Base-by-base conservation (phyloP, 225 moss, liverwort and hornwort genomes). In the Ulota crispa region DNA sequence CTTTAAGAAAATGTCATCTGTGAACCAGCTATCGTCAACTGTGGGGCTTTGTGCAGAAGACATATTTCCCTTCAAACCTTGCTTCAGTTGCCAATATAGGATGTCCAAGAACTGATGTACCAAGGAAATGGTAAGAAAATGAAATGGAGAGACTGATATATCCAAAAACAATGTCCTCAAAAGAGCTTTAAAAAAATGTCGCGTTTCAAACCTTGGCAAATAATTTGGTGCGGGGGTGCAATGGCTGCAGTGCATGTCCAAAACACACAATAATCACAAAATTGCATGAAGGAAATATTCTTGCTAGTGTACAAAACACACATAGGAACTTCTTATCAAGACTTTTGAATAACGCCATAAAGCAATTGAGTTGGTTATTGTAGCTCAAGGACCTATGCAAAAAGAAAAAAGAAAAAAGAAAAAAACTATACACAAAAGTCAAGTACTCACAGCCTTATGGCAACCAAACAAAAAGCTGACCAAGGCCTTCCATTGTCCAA, bases 401-500 rank as follows among this genome's bases (percentile, higher is more conserved):
- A 36, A 34, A 79, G 64, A 27, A n/a, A 23, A 53, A 43, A 13
- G 53, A 67, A 34, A 28, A 34, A 79, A 73, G 27, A 43, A 27
- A 52, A 43, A n/a, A n/a, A n/a, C n/a, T 53, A 79, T 60, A n/a
- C 34, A 83, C 53, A 75, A 66, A 34, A 65, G 54, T 53, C 20
- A 56, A 84, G 24, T 78, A 94, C 95, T 81, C 61, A 99, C 99
- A 84, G 90, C 93, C 45, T 83, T 89, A 71, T 91, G 89, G 84
- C 99, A 99, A 78, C 93, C 82, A 61, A 99, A 89, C 72, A 99
- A 77, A 57, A 96, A 92, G 82, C 89, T 99, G 83, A 94, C 85
- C 77, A 99, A 85, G 73, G 75, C 78, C 89, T 99, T 99, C 99
- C 99, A 96, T 85, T 96, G 99, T 73, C 94, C 91, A 83, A 99